Conservation (phyloP, 148 eudicot species). For the Rhododendron kiyosumense region DNA sequence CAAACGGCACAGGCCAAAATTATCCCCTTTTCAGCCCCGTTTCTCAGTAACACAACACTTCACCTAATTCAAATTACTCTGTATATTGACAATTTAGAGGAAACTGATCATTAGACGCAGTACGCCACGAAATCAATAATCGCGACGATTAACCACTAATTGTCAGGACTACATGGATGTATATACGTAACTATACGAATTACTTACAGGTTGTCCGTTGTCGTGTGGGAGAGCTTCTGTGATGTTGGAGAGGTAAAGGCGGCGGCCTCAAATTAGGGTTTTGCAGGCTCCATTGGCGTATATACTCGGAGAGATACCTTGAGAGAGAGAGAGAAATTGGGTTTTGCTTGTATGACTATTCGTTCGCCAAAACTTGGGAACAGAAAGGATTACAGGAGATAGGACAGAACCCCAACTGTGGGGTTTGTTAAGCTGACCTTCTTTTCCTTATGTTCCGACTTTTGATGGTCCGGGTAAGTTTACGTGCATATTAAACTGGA, state of each 20-base stretch:
- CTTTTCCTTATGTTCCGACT: too few relatives aligned
- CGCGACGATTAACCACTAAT: too few relatives aligned
- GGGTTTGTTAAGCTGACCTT: too few relatives aligned
- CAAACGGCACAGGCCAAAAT: not conserved
- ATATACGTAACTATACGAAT: not conserved
- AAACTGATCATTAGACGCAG: not conserved
- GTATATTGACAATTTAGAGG: not conserved
- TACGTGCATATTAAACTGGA: too few relatives aligned
- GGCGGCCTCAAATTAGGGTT: constrained; percentile 17
- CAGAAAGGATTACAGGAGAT: not conserved
- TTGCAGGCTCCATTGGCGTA: constrained; percentile 3
- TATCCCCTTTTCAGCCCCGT: not conserved
- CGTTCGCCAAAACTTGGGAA: constrained; percentile 13
- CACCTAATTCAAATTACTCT: not conserved
- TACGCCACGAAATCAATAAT: not conserved
- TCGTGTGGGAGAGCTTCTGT: not conserved
- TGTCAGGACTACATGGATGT: not conserved
- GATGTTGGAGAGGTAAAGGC: not conserved
- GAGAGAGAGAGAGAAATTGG: not conserved
- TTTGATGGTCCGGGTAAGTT: too few relatives aligned
- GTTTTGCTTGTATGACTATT: not conserved
- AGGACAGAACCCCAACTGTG: not conserved
- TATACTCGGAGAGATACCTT: not conserved
- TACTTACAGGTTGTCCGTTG: constrained; percentile 3
- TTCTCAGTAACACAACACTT: not conserved